Conservation (phyloP, 1,139 yeast species). For the Hemisphaericaspora xylofermentans region DNA sequence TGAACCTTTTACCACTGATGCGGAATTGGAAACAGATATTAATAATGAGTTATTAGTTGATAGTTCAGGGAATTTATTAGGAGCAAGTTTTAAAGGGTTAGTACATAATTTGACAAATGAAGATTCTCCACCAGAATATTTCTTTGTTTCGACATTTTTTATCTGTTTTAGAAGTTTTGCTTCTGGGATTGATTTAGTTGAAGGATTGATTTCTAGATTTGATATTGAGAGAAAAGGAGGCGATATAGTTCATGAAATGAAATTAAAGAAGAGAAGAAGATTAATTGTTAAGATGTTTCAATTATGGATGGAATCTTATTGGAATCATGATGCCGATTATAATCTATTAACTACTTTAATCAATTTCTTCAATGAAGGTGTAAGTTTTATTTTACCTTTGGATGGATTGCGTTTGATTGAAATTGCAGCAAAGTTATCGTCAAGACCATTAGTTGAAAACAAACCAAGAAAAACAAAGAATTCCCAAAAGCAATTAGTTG, state of each 20-base stretch:
- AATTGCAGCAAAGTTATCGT: conserved; percentile 55
- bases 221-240: conserved; percentile 38
- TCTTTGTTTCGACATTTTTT: conserved; percentile 74
- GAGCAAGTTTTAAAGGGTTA: conserved; percentile 78
- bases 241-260: conserved; percentile 48
- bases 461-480: conserved; percentile 18
- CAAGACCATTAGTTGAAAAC: conserved; percentile 34
- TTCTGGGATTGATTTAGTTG: conserved; percentile 65
- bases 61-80: conserved; percentile 55
- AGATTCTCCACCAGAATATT: conserved; percentile 63
- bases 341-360: conserved; percentile 63
- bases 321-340: conserved; percentile 68
- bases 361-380: conserved; percentile 76
- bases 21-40: conserved; percentile 8
- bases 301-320: conserved; percentile 85
- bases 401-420: conserved; percentile 64
- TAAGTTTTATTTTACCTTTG: conserved; percentile 54
- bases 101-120: conserved; percentile 75
- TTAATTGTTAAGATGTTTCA: conserved; percentile 67
- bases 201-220: conserved; percentile 66
- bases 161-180: conserved; percentile 78
- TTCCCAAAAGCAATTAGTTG: conserved; percentile 34
- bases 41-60: conserved; percentile 49
- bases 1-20: conserved; percentile 30
- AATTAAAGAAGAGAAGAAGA: conserved; percentile 63